These are phyloP conservation scores for Pseudogymnoascus sp. DNA, from an alignment of 2,329 filamentous ascomycete species.

Conservation along the genomic window DNA sequence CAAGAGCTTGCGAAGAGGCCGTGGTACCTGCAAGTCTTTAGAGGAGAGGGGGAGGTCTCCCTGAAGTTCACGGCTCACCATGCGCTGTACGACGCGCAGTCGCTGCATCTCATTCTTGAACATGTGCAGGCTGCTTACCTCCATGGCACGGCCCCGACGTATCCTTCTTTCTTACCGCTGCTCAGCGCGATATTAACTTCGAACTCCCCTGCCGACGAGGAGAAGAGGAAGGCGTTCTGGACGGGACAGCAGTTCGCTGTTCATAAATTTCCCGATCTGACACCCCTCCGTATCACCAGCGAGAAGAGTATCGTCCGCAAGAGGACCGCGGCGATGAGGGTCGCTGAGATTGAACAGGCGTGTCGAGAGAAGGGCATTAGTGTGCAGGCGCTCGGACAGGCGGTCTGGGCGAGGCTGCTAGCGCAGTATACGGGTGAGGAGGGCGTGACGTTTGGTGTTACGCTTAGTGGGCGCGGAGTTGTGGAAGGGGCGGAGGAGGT, in stretches of 20 bases:
- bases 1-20: conserved; percentile 13
- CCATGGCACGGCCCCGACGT: conserved; percentile 19
- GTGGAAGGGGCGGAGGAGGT: conserved; percentile 47
- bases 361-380: conserved; percentile 57
- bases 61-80: conserved; percentile 47
- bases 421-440: conserved; percentile 68
- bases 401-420: conserved; percentile 68
- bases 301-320: conserved; percentile 29
- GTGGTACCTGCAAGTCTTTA: conserved; percentile 21
- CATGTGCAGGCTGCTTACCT: conserved; percentile 43
- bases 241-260: conserved; percentile 41
- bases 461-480: conserved; percentile 64
- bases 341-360: conserved; percentile 42
- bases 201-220: conserved; percentile 24
- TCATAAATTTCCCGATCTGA: conserved; percentile 69
- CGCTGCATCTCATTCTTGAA: conserved; percentile 55
- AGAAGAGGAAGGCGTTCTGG: conserved; percentile 53
- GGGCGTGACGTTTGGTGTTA: conserved; percentile 68
- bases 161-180: conserved; percentile 33
- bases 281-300: conserved; percentile 44
- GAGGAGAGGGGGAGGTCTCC: conserved; percentile 10
- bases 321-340: conserved; percentile 30
- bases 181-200: conserved; percentile 37
- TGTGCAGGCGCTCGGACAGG: conserved; percentile 66
- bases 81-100: conserved; percentile 76